Base-by-base conservation (phyloP, 2,329 filamentous ascomycete species). In the Epichloe glyceriae region DNA sequence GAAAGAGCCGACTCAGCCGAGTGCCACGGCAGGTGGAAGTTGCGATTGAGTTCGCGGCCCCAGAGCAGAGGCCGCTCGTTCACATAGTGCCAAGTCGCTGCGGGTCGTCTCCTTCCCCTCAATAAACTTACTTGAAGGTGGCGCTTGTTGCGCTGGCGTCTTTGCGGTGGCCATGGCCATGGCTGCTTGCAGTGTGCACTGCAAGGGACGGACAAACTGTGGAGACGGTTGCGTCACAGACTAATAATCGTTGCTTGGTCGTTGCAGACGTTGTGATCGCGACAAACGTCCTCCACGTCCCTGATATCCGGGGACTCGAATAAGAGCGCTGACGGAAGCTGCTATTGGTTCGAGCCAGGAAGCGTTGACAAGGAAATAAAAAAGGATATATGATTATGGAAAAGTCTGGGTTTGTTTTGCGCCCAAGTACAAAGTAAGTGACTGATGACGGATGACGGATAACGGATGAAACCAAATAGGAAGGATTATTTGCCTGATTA, bases 151-250 rank as follows among this genome's bases (percentile, higher is more conserved):
- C 34, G 49, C 48, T 6, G 51, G 44, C 19, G 53, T 39, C 26
- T 53, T 56, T 42, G 52, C 14, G 51, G 51, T 38, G 37, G 51
- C 49, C 47, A 51, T 38, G 37, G 51, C 49, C 47, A 51, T 52
- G 10, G 38, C 47, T 17, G 48, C 20, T 39, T 22, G 11, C 39
- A 12, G 17, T 30, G 7, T 26, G 6, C 26, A 26, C 26, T 2
- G 22, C 26, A 10, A 3, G 7, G 26, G 26, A 3, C 26, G 26
- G 26, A 30, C 26, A 30, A 30, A 30, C 26, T 30, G 37, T n/a
- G 19, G 30, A 4, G 30, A 11, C 8, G 30, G 40, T 42, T 42
- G 19, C 40, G 40, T 42, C 40, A 42, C 40, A 42, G 40, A 42
- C 40, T 20, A 26, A 42, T n/a, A n/a, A n/a, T 42, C 20, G 40